Percentiles rank a stretch among this genome's conserved stretches.
phyloP scores from a whole-genome alignment of 768 basidiomycete species.

The Agaricus sinodeliciosus region DNA sequence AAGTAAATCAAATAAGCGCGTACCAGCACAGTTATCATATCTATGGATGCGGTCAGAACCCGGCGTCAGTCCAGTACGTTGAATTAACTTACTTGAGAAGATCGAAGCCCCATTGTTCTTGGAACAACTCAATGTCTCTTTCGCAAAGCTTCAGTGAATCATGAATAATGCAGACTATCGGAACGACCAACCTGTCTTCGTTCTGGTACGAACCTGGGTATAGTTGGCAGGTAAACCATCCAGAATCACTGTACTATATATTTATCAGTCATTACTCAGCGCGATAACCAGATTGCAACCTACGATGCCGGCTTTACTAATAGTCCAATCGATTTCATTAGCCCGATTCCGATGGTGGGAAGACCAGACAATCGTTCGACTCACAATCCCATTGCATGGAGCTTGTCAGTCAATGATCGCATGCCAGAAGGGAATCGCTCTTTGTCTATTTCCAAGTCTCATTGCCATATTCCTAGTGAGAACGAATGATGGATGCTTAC shows the following conservation, averaged over 20 bases:
- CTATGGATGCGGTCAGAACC: slow-evolving; percentile 18
- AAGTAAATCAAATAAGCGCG: slow-evolving; percentile 8
- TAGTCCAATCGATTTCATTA: not conserved
- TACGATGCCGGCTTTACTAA: slow-evolving; percentile 58
- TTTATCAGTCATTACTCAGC: not conserved
- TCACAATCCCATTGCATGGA: slow-evolving; percentile 53
- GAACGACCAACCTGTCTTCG: slow-evolving; percentile 38
- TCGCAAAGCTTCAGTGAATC: not conserved
- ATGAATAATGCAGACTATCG: not conserved
- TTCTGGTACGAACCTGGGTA: slow-evolving; percentile 64
- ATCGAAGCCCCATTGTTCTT: slow-evolving; percentile 57
- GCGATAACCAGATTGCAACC: slow-evolving; percentile 13
- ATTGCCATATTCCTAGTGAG: not conserved
- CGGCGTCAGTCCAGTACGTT: not conserved
- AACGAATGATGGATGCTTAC: slow-evolving; percentile 24
- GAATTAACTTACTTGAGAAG: not conserved
- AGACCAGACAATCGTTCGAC: slow-evolving; percentile 15
- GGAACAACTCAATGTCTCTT: slow-evolving; percentile 53
- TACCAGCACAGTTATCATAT: slow-evolving; percentile 58
- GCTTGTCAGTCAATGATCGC: slow-evolving; percentile 45
- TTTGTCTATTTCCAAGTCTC: slow-evolving; percentile 27
- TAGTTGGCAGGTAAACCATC: slow-evolving; percentile 60
- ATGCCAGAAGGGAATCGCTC: slow-evolving; percentile 53
- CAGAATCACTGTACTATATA: slow-evolving; percentile 55
- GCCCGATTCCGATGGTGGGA: not conserved